These are phyloP conservation scores for Diophrys sp. DNA, from an alignment of 73 alveolate genomes.

Conservation along the genomic window DNA sequence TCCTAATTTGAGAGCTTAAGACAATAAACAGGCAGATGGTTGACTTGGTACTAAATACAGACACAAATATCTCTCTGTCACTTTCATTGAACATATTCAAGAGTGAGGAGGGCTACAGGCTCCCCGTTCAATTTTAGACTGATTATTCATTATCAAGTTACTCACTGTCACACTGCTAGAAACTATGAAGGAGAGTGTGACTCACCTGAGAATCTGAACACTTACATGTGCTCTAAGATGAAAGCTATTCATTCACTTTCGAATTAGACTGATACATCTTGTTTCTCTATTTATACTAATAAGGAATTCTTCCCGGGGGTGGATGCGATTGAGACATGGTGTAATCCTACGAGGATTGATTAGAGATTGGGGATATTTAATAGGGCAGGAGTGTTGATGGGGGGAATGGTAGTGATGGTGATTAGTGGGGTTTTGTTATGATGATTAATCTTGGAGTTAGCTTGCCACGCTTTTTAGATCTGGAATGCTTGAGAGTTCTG, in stretches of 20 bases:
- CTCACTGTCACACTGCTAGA: neutral
- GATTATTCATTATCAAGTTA: too few relatives aligned
- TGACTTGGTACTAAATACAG: too few relatives aligned
- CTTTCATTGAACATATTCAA: too few relatives aligned
- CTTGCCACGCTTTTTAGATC: neutral
- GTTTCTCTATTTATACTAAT: neutral
- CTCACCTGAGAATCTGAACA: neutral
- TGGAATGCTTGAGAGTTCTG: neutral
- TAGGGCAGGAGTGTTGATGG: neutral
- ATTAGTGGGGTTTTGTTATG: neutral
- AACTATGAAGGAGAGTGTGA: slow-evolving; percentile 4
- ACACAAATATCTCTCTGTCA: too few relatives aligned
- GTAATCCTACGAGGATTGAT: neutral
- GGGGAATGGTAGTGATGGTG: neutral
- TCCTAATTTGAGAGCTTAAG: too few relatives aligned
- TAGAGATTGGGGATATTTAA: neutral
- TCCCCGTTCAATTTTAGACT: too few relatives aligned
- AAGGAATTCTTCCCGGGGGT: neutral
- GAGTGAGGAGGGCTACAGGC: too few relatives aligned
- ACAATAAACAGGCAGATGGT: too few relatives aligned
- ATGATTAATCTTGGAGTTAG: neutral
- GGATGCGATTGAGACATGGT: neutral
- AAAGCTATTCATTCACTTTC: neutral
- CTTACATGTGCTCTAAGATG: neutral
- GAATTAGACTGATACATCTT: neutral